phyloP scores from a whole-genome alignment of 1,284 basidiomycete genomes.

The Ceratobasidium sp. region DNA sequence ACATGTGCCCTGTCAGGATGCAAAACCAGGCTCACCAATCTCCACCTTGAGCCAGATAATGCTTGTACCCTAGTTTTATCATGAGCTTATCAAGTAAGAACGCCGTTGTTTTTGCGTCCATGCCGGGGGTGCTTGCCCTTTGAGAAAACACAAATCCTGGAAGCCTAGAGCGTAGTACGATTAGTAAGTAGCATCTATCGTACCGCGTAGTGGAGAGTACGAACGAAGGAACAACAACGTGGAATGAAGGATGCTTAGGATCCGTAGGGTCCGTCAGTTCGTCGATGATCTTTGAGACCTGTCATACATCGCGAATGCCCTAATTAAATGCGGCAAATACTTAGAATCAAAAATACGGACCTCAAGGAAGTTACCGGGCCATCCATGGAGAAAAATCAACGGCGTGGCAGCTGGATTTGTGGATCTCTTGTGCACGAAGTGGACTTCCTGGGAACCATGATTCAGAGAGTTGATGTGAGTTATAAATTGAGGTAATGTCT shows the following conservation, averaged over 20 bases:
- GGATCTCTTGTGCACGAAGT: slow-evolving; percentile 43
- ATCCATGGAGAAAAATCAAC: slow-evolving; percentile 43
- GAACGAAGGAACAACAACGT: slow-evolving; percentile 47
- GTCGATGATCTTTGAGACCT: slow-evolving; percentile 46
- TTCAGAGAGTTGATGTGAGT: slow-evolving; percentile 34
- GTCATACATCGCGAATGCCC: neutral
- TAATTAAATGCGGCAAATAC: too few species aligned
- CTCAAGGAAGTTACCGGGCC: slow-evolving; percentile 46
- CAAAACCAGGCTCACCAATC: slow-evolving; percentile 45
- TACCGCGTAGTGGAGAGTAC: neutral
- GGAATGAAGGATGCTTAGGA: slow-evolving; percentile 45
- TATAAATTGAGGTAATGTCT: slow-evolving; percentile 45
- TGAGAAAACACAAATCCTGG: slow-evolving; percentile 47
- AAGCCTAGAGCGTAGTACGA: slow-evolving; percentile 32
- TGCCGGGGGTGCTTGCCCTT: slow-evolving; percentile 43
- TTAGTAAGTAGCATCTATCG: neutral
- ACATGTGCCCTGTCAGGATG: too few species aligned
- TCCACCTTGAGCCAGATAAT: slow-evolving; percentile 48
- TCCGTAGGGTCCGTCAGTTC: slow-evolving; percentile 45
- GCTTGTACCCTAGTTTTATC: slow-evolving; percentile 45
- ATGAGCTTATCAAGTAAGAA: slow-evolving; percentile 46
- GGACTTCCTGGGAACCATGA: slow-evolving; percentile 33
- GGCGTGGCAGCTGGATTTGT: slow-evolving; percentile 40
- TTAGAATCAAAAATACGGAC: too few species aligned
- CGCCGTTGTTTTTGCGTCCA: slow-evolving; percentile 42